These are phyloP conservation scores for Boletus coccyginus DNA, from an alignment of 768 basidiomycete species.

Conservation along the genomic window DNA sequence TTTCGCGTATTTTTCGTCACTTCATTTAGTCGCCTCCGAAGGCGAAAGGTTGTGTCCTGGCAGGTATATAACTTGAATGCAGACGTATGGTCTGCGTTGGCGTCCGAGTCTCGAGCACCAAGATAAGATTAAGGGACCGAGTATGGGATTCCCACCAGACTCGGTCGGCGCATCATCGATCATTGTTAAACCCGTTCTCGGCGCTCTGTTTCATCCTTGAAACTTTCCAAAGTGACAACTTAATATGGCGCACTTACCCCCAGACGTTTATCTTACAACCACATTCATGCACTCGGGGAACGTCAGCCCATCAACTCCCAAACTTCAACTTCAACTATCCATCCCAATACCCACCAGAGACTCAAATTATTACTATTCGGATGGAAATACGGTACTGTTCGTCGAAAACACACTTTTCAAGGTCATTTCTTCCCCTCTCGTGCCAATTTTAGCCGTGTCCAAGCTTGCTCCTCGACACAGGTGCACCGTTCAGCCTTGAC, in stretches of 20 bases:
- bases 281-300: constrained; percentile 33
- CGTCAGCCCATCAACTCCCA: constrained; percentile 32
- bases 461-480: constrained; percentile 23
- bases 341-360: constrained; percentile 37
- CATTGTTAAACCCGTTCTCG: neutral
- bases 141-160: constrained; percentile 18
- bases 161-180: neutral
- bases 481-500: constrained; percentile 41
- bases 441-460: constrained; percentile 15
- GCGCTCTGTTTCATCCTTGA: constrained; percentile 12
- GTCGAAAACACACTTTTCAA: constrained; percentile 49
- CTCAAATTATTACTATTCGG: constrained; percentile 38
- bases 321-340: constrained; percentile 33
- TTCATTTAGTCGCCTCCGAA: neutral
- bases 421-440: constrained; percentile 30
- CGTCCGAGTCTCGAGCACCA: neutral
- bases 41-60: neutral
- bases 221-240: constrained; percentile 10
- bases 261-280: constrained; percentile 32
- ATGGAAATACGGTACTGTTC: constrained; percentile 42
- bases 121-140: constrained; percentile 6
- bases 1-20: constrained; percentile 6
- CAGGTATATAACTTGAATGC: constrained; percentile 12
- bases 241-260: constrained; percentile 29
- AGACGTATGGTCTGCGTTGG: neutral